Evolutionary conservation across 2,329 filamentous ascomycete genomes (phyloP).

Genomic region (Epichloe coenophiala): DNA sequence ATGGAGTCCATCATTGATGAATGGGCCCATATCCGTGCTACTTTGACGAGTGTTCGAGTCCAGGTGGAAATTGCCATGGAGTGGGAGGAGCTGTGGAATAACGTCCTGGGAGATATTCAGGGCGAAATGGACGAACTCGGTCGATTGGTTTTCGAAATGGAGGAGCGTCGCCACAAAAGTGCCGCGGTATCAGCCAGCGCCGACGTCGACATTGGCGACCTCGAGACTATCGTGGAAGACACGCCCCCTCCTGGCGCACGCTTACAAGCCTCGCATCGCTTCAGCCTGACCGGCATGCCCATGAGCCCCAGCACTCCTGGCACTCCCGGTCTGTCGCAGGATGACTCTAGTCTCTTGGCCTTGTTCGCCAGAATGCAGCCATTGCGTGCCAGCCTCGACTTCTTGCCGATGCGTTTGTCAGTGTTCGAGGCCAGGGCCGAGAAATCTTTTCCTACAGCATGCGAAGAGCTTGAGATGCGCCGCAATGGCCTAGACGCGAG

Average conservation of each 20-base stretch:
- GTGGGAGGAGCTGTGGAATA: constrained; percentile 96
- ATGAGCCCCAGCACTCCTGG: constrained; percentile 46
- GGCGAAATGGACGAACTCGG: constrained; percentile 70
- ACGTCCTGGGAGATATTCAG: constrained; percentile 83
- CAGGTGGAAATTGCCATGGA: constrained; percentile 98
- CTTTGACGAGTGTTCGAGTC: constrained; percentile 65
- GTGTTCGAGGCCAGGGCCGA: constrained; percentile 73
- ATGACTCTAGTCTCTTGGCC: constrained; percentile 78
- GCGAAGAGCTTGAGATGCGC: constrained; percentile 71
- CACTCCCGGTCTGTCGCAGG: constrained; percentile 47
- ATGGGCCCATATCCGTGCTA: constrained; percentile 70
- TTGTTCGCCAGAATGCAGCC: constrained; percentile 95
- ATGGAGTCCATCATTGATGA: constrained; percentile 79
- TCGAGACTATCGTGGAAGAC: constrained; percentile 90
- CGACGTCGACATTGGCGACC: constrained; percentile 69
- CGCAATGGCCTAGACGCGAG: constrained; percentile 63
- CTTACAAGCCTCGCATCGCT: constrained; percentile 45
- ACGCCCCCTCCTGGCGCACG: constrained; percentile 46
- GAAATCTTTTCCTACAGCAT: constrained; percentile 74
- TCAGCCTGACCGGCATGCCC: constrained; percentile 54
- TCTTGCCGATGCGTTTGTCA: constrained; percentile 84
- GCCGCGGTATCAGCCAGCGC: constrained; percentile 48
- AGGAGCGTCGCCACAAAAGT: constrained; percentile 79
- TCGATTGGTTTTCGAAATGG: constrained; percentile 89
- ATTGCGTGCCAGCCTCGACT: constrained; percentile 81